Percentiles rank a stretch among this genome's conserved stretches.
Evolutionary conservation across 1,284 basidiomycete genomes (phyloP).

Genomic region (Trichosporon sp.): DNA sequence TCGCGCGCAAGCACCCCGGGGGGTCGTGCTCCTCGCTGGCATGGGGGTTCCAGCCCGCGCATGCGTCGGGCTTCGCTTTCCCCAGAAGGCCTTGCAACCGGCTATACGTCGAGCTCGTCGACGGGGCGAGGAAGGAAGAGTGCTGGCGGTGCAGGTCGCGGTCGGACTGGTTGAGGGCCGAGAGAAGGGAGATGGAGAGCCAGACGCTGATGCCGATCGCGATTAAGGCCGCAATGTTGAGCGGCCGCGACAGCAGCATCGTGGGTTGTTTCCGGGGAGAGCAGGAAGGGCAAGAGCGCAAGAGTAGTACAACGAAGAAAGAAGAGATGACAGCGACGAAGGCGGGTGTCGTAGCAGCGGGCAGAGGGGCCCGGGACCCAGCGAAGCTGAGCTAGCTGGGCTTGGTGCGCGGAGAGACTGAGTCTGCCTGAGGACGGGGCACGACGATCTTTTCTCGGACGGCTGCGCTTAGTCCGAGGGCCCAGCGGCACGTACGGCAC

Average conservation of each 20-base stretch:
- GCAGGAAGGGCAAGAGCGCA: not conserved
- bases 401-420: no score
- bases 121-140: no score
- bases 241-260: not conserved
- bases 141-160: not conserved
- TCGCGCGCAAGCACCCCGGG: constrained; percentile 28
- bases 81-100: not conserved
- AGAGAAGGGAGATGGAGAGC: not conserved
- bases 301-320: no score
- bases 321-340: no score
- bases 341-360: no score
- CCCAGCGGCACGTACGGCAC: no score
- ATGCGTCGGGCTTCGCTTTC: not conserved
- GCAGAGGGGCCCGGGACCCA: no score
- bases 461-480: no score
- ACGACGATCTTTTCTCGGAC: no score
- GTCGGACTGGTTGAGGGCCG: not conserved
- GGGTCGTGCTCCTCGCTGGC: constrained; percentile 25
- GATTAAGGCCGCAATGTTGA: not conserved
- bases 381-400: no score
- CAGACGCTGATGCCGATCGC: not conserved
- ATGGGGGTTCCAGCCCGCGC: constrained; percentile 27
- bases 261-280: not conserved
- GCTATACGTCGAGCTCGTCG: no score
- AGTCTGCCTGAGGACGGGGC: no score